These are phyloP conservation scores for Tausonia pullulans DNA, from an alignment of 1,284 basidiomycete genomes.

Conservation along the genomic window DNA sequence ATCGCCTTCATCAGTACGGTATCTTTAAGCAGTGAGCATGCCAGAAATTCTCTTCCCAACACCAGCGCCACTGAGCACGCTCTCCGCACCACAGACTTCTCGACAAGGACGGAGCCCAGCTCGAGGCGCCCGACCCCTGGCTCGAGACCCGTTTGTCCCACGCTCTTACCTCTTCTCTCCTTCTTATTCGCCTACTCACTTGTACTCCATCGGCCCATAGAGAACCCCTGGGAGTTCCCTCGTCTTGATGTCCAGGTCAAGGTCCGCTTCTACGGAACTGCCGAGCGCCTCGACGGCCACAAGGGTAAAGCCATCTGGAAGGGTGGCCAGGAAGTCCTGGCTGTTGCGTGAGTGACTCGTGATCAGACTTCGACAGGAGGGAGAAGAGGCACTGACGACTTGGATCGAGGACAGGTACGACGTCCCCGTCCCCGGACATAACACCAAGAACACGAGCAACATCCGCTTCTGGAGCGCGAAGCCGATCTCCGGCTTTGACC, in stretches of 20 bases:
- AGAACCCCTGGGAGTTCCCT: not conserved
- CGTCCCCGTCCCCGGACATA: slow-evolving; percentile 13
- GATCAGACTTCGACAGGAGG: too few relatives aligned
- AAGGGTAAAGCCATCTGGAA: slow-evolving; percentile 58
- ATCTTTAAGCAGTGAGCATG: slow-evolving; percentile 68
- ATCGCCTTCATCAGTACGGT: slow-evolving; percentile 55
- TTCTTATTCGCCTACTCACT: not conserved
- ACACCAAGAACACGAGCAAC: slow-evolving; percentile 36
- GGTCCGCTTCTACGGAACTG: slow-evolving; percentile 72
- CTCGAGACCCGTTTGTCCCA: slow-evolving; percentile 48
- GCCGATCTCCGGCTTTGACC: slow-evolving; percentile 81
- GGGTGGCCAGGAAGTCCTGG: slow-evolving; percentile 81
- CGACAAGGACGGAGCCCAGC: slow-evolving; percentile 57
- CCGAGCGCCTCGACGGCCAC: slow-evolving; percentile 55
- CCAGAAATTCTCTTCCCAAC: not conserved
- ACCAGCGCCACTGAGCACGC: not conserved
- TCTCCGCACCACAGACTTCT: slow-evolving; percentile 30
- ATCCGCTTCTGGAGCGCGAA: slow-evolving; percentile 50
- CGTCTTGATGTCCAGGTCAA: slow-evolving; percentile 61
- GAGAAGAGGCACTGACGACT: too few relatives aligned
- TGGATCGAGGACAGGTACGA: not conserved
- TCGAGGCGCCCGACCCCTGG: slow-evolving; percentile 90
- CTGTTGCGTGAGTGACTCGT: slow-evolving; percentile 68
- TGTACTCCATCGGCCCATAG: too few relatives aligned
- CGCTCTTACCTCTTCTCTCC: not conserved